Conservation (phyloP, 345 rosid species). For the Heritiera fomes region DNA sequence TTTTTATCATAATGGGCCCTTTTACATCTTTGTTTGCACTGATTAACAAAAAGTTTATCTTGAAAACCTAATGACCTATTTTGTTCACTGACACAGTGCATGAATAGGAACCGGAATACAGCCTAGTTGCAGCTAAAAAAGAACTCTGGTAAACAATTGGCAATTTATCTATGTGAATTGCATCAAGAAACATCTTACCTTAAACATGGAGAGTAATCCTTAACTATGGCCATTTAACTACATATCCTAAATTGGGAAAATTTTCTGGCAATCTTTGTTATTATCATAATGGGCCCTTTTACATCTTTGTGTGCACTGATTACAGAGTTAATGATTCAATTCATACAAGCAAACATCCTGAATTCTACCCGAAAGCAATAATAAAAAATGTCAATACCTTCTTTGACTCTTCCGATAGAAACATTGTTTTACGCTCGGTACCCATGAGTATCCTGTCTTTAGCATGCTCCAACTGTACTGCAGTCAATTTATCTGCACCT, state of each 20-base stretch:
- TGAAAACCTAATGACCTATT: background rate
- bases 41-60: background rate
- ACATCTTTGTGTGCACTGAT: background rate
- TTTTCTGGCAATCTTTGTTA: background rate
- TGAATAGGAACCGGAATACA: background rate
- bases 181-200: background rate
- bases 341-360: background rate
- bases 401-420: slow-evolving; percentile 92
- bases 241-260: background rate
- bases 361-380: slow-evolving; percentile 1
- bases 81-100: background rate
- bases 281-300: background rate
- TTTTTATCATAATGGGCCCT: background rate
- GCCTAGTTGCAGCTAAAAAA: background rate
- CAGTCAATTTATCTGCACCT: slow-evolving; percentile 76
- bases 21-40: slow-evolving; percentile 8
- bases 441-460: slow-evolving; percentile 97
- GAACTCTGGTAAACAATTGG: background rate
- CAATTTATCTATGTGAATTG: background rate
- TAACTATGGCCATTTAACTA: background rate
- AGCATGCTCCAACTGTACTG: slow-evolving; percentile 85
- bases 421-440: slow-evolving; percentile 96
- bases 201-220: background rate
- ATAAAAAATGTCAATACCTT: slow-evolving; percentile 54
- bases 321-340: slow-evolving; percentile 8